Evolutionary conservation across 768 basidiomycete species (phyloP).

Genomic region (Rhodotorula graminis): DNA sequence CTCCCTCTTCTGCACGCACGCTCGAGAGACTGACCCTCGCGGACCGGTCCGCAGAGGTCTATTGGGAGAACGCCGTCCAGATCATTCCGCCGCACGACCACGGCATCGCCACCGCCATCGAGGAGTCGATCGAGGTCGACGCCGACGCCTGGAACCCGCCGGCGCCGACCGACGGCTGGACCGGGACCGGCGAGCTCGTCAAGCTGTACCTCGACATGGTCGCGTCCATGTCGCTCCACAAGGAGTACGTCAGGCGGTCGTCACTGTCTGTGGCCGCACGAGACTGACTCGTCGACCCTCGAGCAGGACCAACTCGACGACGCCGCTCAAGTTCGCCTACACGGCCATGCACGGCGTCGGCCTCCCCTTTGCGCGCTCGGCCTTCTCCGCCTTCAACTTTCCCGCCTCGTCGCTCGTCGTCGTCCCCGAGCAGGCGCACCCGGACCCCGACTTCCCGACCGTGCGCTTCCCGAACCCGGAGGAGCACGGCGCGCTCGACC

Average conservation of each 20-base stretch:
- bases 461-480: slow-evolving; percentile 84
- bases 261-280: too few species aligned
- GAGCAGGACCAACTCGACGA: slow-evolving; percentile 45
- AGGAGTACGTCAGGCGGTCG: slow-evolving; percentile 3
- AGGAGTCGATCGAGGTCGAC: slow-evolving; percentile 57
- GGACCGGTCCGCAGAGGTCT: slow-evolving; percentile 12
- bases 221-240: slow-evolving; percentile 38
- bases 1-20: not conserved
- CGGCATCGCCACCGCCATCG: slow-evolving; percentile 67
- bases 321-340: slow-evolving; percentile 64
- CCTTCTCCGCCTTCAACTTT: slow-evolving; percentile 61
- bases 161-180: slow-evolving; percentile 42
- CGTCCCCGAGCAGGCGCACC: slow-evolving; percentile 62
- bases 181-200: slow-evolving; percentile 54
- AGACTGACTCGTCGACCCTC: not conserved
- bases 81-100: slow-evolving; percentile 79
- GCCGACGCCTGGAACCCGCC: slow-evolving; percentile 50
- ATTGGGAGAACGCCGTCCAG: slow-evolving; percentile 49
- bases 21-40: not conserved
- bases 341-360: slow-evolving; percentile 90
- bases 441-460: slow-evolving; percentile 81
- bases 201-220: slow-evolving; percentile 57
- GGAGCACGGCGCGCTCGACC: slow-evolving; percentile 67
- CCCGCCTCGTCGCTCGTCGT: slow-evolving; percentile 52
- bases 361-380: slow-evolving; percentile 58